Conservation (phyloP, 2,329 filamentous ascomycete species). For the Scleromitrula shiraiana region DNA sequence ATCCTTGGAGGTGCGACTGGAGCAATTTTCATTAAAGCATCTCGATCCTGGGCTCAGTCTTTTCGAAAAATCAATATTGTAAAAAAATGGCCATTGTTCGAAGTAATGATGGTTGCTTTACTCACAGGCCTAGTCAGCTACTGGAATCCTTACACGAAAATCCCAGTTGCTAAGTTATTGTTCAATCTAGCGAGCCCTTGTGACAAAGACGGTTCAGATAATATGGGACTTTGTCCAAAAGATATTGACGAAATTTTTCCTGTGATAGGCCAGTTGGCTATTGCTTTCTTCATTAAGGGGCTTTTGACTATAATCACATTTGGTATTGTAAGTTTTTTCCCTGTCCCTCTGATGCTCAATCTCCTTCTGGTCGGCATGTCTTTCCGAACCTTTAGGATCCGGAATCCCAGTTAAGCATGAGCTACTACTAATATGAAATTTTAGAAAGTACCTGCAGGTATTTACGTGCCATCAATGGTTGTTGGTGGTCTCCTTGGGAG, state of each 20-base stretch:
- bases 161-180: conserved; percentile 83
- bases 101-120: conserved; percentile 81
- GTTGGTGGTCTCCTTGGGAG: conserved; percentile 88
- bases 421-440: background rate
- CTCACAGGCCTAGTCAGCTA: conserved; percentile 80
- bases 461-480: conserved; percentile 98
- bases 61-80: conserved; percentile 77
- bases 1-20: conserved; percentile 76
- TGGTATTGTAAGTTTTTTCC: conserved; percentile 57
- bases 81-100: conserved; percentile 75
- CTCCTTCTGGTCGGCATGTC: background rate
- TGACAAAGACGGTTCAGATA: conserved; percentile 54
- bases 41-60: conserved; percentile 76
- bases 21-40: conserved; percentile 94
- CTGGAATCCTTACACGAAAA: conserved; percentile 85
- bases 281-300: conserved; percentile 85
- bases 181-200: conserved; percentile 89
- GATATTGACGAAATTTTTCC: conserved; percentile 67
- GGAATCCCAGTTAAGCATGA: background rate
- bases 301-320: conserved; percentile 85
- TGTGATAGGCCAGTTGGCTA: conserved; percentile 61
- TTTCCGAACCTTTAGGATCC: background rate
- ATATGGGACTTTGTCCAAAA: conserved; percentile 70
- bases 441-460: conserved; percentile 85
- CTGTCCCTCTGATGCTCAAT: background rate